Evolutionary conservation across 176 grass and related monocot species (phyloP), one percentile per base, ranked within the genome.

Genomic region (Oryza punctata): DNA sequence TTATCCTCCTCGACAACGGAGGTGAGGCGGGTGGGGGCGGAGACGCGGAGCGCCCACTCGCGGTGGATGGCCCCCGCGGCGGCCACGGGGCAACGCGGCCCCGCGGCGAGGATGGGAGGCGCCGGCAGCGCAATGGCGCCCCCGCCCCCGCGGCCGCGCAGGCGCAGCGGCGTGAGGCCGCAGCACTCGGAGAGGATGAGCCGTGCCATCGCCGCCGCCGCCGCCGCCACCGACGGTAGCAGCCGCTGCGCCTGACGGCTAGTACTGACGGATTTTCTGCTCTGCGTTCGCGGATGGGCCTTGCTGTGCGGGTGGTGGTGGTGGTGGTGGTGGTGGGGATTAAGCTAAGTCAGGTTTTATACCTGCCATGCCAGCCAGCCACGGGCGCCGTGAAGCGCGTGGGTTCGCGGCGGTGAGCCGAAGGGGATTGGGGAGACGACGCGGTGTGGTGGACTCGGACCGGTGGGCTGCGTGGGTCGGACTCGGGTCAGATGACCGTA

Each of bases 11-110:
- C 76, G 19, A 87, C 65, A 70, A 44, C 75, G 41, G 89, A 70
- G 40, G 76, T 35, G 76, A 84, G 64, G 25, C 89, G 70, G 40
- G 76, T 52, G 40, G 88, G 84, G 26, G 96, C 80, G 88, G 89
- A 92, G 47, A 99, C 91, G 67, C 88, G 87, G 49, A 99, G 87
- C 29, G 80, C 91, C 93, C 96, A 99, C 46, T 99, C 88, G 40
- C 93, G 75, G 46, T 90, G 84, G 87, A 90, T 86, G 38, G 86
- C 28, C 27, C 75, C 75, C 12, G 63, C 2, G n/a, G 32, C 32
- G 32, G 32, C 32, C 35, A 35, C 65, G 6, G 89, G 41, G 61
- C 74, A 32, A 19, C 84, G 75, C 19, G 78, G 76, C 75, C 54
- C 87, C 6, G 82, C 72, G 15, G 91, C 78, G 84, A 89, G 49